Conservation (phyloP, 2,329 filamentous ascomycete species). For the Pseudogymnoascus sp. region DNA sequence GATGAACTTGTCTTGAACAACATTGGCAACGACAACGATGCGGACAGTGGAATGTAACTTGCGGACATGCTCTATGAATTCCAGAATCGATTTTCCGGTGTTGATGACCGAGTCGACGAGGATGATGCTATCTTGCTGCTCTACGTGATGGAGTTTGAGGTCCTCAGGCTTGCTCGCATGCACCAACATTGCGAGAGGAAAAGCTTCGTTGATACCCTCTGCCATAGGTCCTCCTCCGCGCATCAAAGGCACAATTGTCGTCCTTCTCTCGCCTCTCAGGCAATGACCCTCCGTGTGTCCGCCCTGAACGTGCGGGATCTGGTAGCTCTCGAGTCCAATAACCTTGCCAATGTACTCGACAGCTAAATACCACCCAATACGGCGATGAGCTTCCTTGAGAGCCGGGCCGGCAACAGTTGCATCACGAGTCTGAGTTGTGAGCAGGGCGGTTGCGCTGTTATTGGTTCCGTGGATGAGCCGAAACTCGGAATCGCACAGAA, state of each 20-base stretch:
- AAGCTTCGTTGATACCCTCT: slow-evolving; percentile 46
- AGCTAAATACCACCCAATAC: slow-evolving; percentile 48
- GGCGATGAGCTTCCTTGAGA: slow-evolving; percentile 43
- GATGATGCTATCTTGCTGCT: slow-evolving; percentile 36
- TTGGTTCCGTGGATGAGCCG: slow-evolving; percentile 40
- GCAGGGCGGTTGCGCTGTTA: slow-evolving; percentile 40
- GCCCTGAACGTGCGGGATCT: slow-evolving; percentile 48
- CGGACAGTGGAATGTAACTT: slow-evolving; percentile 31
- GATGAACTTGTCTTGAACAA: background rate
- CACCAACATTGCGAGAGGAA: slow-evolving; percentile 46
- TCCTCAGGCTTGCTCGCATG: slow-evolving; percentile 38
- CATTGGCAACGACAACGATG: slow-evolving; percentile 42
- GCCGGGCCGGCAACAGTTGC: slow-evolving; percentile 37
- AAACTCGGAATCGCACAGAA: slow-evolving; percentile 10
- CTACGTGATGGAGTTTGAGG: slow-evolving; percentile 37
- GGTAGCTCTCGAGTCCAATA: slow-evolving; percentile 44
- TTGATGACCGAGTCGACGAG: slow-evolving; percentile 59
- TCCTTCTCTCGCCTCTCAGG: slow-evolving; percentile 41
- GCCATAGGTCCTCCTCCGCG: slow-evolving; percentile 58
- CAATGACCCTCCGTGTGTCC: slow-evolving; percentile 38
- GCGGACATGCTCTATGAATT: slow-evolving; percentile 45
- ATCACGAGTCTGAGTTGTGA: slow-evolving; percentile 49
- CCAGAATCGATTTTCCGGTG: slow-evolving; percentile 42
- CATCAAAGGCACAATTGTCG: slow-evolving; percentile 55
- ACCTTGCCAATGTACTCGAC: slow-evolving; percentile 39